Conservation (phyloP, 805 yeast species). For the Torulaspora gathmanii region DNA sequence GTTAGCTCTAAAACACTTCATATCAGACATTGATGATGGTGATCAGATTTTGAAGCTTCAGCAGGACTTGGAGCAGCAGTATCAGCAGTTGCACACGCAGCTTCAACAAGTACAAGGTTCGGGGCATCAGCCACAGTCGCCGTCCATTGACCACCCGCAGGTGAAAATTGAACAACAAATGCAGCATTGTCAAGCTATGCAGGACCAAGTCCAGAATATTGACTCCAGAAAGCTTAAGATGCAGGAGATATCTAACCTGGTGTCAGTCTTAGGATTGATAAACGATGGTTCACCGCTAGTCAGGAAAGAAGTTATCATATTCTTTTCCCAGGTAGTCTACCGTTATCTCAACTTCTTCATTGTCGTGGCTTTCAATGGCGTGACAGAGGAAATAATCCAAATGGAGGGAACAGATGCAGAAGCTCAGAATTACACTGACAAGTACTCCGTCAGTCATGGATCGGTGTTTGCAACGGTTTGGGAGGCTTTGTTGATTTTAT, state of each 20-base stretch:
- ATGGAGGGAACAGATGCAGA: slow-evolving; percentile 39
- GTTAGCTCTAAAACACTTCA: slow-evolving; percentile 63
- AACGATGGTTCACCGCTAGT: slow-evolving; percentile 90
- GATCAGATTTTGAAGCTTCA: slow-evolving; percentile 34
- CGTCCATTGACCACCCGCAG: slow-evolving; percentile 21
- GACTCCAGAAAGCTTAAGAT: slow-evolving; percentile 48
- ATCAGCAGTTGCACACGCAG: slow-evolving; percentile 32
- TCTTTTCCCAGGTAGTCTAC: slow-evolving; percentile 67
- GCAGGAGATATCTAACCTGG: slow-evolving; percentile 67
- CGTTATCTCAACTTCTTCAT: slow-evolving; percentile 69
- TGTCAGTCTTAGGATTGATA: slow-evolving; percentile 58
- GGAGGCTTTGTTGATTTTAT: slow-evolving; percentile 73
- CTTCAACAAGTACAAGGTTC: slow-evolving; percentile 29
- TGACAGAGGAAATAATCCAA: slow-evolving; percentile 72
- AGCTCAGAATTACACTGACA: slow-evolving; percentile 37
- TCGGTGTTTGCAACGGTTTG: slow-evolving; percentile 81
- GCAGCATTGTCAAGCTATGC: slow-evolving; percentile 28
- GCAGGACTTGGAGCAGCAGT: slow-evolving; percentile 34
- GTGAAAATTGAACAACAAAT: slow-evolving; percentile 34
- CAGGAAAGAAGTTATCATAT: slow-evolving; percentile 74
- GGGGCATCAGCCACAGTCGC: slow-evolving; percentile 27
- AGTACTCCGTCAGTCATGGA: slow-evolving; percentile 74
- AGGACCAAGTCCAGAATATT: slow-evolving; percentile 28
- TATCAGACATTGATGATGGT: slow-evolving; percentile 44
- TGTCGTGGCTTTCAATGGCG: slow-evolving; percentile 79